Evolutionary conservation across 306 rosid species (phyloP).

Genomic region (Macrotyloma uniflorum): DNA sequence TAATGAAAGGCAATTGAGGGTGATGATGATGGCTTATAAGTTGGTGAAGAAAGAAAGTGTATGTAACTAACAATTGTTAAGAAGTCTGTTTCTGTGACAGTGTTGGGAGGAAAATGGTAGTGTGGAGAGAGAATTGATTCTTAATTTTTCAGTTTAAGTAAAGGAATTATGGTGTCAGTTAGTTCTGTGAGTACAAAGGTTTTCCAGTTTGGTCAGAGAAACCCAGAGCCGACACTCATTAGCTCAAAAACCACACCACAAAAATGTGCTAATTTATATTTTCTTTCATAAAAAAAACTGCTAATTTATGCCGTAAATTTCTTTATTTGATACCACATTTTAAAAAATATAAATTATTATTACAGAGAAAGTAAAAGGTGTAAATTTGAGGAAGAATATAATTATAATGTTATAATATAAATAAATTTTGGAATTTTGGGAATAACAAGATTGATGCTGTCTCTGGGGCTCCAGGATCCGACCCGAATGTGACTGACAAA

Average conservation of each 20-base stretch:
- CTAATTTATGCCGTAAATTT: not conserved
- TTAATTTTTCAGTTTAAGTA: not conserved
- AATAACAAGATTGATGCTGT: constrained; percentile 25
- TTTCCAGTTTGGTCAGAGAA: constrained; percentile 33
- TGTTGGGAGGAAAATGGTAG: not conserved
- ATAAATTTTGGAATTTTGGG: not conserved
- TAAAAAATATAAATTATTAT: not conserved
- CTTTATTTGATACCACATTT: not conserved
- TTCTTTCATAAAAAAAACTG: too few species aligned
- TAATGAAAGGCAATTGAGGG: constrained; percentile 7
- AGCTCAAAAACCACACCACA: not conserved
- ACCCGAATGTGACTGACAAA: constrained; percentile 8
- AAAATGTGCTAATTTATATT: not conserved
- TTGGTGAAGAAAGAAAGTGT: constrained; percentile 16
- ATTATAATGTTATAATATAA: not conserved
- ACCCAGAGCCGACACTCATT: constrained; percentile 66
- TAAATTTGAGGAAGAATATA: not conserved
- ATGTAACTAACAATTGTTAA: constrained; percentile 35
- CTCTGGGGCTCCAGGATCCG: not conserved
- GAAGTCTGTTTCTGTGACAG: constrained; percentile 7
- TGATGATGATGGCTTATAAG: constrained; percentile 9
- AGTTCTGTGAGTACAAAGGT: not conserved
- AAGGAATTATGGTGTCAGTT: constrained; percentile 12
- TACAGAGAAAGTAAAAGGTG: not conserved
- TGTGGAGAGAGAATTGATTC: not conserved